A percentile compares a stretch with the other conserved stretches of the same genome.
Conservation (phyloP, 2,329 filamentous ascomycete species). For the Aspergillus oerlinghausenensis region DNA sequence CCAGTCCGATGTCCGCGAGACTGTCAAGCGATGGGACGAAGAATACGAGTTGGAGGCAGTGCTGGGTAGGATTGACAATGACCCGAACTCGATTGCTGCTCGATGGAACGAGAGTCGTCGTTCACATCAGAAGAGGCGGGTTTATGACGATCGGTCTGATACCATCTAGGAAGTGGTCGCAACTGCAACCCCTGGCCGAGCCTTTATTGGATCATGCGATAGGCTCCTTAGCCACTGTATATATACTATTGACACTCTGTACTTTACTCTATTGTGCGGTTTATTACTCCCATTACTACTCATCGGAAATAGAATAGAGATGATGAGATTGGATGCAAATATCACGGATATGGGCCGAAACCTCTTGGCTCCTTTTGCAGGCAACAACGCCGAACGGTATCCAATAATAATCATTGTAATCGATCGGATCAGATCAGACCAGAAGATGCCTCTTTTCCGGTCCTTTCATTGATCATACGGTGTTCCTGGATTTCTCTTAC, state of each 20-base stretch:
- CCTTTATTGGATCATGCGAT: neutral
- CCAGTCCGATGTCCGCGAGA: slow-evolving; percentile 8
- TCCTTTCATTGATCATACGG: slow-evolving; percentile 4
- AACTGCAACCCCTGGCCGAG: neutral
- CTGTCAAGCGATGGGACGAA: slow-evolving; percentile 24
- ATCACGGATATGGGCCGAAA: neutral
- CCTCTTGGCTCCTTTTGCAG: neutral
- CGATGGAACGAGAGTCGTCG: slow-evolving; percentile 14
- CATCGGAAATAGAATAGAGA: neutral
- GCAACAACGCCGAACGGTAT: neutral
- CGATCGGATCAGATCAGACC: neutral
- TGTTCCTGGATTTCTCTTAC: slow-evolving; percentile 1
- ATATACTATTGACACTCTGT: neutral
- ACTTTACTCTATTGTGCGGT: neutral
- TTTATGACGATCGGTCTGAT: neutral
- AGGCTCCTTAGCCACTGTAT: neutral
- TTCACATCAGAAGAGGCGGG: neutral
- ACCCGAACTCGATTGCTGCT: slow-evolving; percentile 9
- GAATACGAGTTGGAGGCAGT: slow-evolving; percentile 24
- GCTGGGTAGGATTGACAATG: slow-evolving; percentile 13
- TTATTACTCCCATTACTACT: neutral
- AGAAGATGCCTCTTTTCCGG: neutral
- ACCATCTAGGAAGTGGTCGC: neutral
- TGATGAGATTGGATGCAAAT: neutral
- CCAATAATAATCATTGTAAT: neutral